Evolutionary conservation across 306 rosid species (phyloP), one percentile per base, ranked within the genome.

Genomic region (Hippophae tibetana): DNA sequence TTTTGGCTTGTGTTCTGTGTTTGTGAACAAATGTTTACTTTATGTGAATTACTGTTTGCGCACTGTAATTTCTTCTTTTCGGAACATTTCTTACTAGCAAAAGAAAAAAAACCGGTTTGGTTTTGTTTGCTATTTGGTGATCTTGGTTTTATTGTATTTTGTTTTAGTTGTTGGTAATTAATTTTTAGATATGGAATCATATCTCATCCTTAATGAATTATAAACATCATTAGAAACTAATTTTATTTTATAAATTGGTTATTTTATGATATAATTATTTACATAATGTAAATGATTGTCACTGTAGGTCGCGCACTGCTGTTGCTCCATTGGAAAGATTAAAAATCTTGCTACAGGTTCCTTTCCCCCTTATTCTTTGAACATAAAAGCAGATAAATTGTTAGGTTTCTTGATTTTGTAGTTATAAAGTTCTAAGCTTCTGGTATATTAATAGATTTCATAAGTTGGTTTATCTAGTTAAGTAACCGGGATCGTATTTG

Each of bases 261-360:
- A 45, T 42, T 7, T 13, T 52, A 18, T 70, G 7, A 56, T 27
- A 56, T 57, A 60, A 51, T 9, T 12, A 54, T 38, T 14, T 52
- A 3, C 23, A 59, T 43, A 64, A 51, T 56, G 26, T 13, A 42
- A 62, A 31, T 31, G 38, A 31, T 54, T 66, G 57, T 41, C 70
- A 46, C 40, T 51, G 68, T 63, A 82, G 90, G 66, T 85, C 88
- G 40, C 81, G 86, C 38, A 79, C 80, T 58, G 85, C 89, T 57
- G 94, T 82, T 56, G 86, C 84, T 62, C 84, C 84, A 8, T 60
- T 76, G 67, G 85, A 78, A 64, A 86, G 85, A 78, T 68, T 82
- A 52, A 82, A 86, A 71, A 82, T 86, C 78, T 69, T 82, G 54
- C 81, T 74, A 60, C 89, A 80, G 83, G 84, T 78, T 73, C 49